A percentile compares a stretch with the other conserved stretches of the same genome.
These are phyloP conservation scores for Triticum turgidum DNA, from an alignment of 176 grass and related monocot species.

Conservation along the genomic window DNA sequence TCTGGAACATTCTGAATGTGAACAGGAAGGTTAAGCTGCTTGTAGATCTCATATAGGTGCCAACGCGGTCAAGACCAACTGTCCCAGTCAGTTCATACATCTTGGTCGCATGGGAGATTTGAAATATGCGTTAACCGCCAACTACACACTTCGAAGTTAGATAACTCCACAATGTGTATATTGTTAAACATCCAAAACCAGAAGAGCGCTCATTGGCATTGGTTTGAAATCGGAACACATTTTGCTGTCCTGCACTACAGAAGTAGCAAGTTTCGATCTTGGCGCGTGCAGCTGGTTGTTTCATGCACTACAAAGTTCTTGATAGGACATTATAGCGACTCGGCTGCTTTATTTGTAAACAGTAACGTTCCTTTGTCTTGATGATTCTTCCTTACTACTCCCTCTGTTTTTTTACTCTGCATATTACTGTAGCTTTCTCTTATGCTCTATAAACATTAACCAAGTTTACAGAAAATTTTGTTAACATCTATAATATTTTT, in stretches of 20 bases:
- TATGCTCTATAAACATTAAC: no score
- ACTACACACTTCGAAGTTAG: background rate
- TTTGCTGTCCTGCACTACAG: background rate
- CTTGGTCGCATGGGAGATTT: slow-evolving; percentile 29
- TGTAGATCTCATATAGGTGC: slow-evolving; percentile 74
- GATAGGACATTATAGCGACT: background rate
- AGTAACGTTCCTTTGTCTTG: background rate
- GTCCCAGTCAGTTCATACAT: slow-evolving; percentile 60
- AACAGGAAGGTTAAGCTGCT: slow-evolving; percentile 80
- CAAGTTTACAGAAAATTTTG: no score
- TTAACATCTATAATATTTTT: no score
- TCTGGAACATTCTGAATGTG: background rate
- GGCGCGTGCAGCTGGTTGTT: background rate
- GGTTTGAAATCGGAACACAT: background rate
- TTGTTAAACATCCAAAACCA: background rate
- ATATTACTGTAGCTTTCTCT: no score
- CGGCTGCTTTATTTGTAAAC: background rate
- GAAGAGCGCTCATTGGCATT: background rate
- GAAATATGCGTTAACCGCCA: slow-evolving; percentile 25
- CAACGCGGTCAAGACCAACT: slow-evolving; percentile 86
- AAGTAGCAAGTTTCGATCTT: background rate
- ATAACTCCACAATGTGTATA: background rate
- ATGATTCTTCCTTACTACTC: no score
- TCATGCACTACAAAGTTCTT: background rate
- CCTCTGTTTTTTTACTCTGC: no score